Base-by-base conservation (phyloP, 306 rosid species). In the Pachyrhizus erosus region DNA sequence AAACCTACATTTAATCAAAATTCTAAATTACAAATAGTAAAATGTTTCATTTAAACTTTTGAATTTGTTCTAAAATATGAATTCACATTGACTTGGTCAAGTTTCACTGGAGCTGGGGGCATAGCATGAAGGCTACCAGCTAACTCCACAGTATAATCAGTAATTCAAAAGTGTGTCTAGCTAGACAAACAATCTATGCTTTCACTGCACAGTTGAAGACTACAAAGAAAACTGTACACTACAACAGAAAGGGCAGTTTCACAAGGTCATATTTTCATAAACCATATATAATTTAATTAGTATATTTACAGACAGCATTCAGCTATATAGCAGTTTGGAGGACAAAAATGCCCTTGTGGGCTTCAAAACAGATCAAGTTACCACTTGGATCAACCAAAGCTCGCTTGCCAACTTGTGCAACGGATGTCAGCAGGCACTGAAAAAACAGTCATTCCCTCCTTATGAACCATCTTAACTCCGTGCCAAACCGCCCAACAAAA, bases 241-340 rank as follows among this genome's bases (percentile, higher is more conserved):
- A 48, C 18, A 52, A 65, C 45, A 73, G 20, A 24, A 64, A 79
- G 17, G 26, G 29, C 3, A 80, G n/a, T 23, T 87, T 70, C 79
- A 51, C 27, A 60, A 78, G 68, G 60, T 27, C 43, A 29, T 55
- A 39, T 46, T 54, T 75, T 48, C 75, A 51, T 69, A 75, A 69
- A 62, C 84, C 80, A 77, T 77, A 77, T 77, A 51, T 66, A 31
- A 87, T 72, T 14, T 75, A 60, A 79, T 77, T 72, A 48, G 73
- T 85, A 82, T 89, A 87, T 85, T 89, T 87, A 89, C 93, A 89
- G 40, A 76, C 68, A 54, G 77, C 84, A 46, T 76, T 81, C 45
- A 18, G 84, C 89, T 81, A 79, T 73, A 58, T 85, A 37, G 80
- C 61, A 67, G 83, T 77, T 84, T 68, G 49, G 80, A 70, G 75